Conservation (phyloP, 2,329 filamentous ascomycete genomes). For the Hymenoscyphus fructigenus region DNA sequence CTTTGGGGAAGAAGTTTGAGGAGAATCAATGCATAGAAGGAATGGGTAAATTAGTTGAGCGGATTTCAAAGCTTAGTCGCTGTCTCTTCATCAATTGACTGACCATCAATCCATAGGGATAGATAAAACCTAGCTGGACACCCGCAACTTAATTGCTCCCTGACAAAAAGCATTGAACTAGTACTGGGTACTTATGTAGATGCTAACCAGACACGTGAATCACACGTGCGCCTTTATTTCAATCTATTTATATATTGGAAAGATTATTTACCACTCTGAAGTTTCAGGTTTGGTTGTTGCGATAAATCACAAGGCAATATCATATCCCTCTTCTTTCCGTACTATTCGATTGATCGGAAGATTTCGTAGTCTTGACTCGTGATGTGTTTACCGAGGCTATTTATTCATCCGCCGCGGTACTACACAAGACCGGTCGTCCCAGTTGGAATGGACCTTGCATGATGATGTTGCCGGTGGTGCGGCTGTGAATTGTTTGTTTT, state of each 20-base stretch:
- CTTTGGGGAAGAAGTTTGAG: not conserved
- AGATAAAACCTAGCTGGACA: not conserved
- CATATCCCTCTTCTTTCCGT: not conserved
- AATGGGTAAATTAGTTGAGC: not conserved
- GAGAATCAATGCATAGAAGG: not conserved
- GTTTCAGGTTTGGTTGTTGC: not conserved
- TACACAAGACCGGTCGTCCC: not conserved
- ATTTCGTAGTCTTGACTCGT: slow-evolving; percentile 7
- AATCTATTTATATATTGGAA: not conserved
- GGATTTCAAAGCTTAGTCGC: not conserved
- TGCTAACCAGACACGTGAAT: not conserved
- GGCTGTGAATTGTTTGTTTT: slow-evolving; percentile 3
- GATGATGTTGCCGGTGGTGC: not conserved
- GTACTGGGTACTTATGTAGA: not conserved
- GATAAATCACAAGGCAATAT: not conserved
- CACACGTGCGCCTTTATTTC: not conserved
- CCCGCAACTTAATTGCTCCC: not conserved
- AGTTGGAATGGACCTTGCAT: not conserved
- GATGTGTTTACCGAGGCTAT: slow-evolving; percentile 7
- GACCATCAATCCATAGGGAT: not conserved
- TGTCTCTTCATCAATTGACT: not conserved
- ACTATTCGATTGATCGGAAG: not conserved
- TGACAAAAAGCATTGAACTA: not conserved
- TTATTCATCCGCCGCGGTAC: slow-evolving; percentile 5
- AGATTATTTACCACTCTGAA: not conserved